A percentile compares a stretch with the other conserved stretches of the same genome.
These are phyloP conservation scores for Xylaria sp. DNA, from an alignment of 2,329 filamentous ascomycete genomes.

Conservation along the genomic window DNA sequence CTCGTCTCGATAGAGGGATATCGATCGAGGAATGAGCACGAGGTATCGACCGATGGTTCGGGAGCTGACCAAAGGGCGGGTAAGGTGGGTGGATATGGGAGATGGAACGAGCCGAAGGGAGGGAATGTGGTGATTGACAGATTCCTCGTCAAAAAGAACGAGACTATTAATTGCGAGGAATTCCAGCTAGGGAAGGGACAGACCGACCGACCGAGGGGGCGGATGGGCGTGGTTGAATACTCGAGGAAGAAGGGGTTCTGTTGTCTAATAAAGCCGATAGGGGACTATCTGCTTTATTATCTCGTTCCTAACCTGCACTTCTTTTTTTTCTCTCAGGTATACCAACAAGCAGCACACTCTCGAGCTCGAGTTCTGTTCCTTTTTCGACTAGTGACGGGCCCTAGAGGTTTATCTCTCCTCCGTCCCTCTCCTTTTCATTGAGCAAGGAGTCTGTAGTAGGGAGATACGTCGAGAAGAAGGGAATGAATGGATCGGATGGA, in stretches of 20 bases:
- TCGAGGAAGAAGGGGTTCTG: constrained; percentile 45
- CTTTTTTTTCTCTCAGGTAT: constrained; percentile 30
- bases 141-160: constrained; percentile 45
- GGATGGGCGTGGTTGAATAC: constrained; percentile 35
- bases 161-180: constrained; percentile 47
- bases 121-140: constrained; percentile 45
- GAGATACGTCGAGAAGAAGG: constrained; percentile 55
- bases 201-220: constrained; percentile 6
- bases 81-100: constrained; percentile 26
- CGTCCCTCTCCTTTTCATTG: constrained; percentile 49
- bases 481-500: constrained; percentile 65
- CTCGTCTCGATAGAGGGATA: constrained; percentile 41
- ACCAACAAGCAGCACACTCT: constrained; percentile 38
- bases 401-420: constrained; percentile 49
- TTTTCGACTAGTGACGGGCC: constrained; percentile 44
- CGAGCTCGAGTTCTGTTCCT: constrained; percentile 42
- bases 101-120: constrained; percentile 41
- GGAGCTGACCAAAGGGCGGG: constrained; percentile 35
- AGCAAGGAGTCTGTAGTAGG: constrained; percentile 58
- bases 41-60: constrained; percentile 34
- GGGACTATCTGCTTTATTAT: constrained; percentile 39
- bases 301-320: constrained; percentile 35
- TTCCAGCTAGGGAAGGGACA: constrained; percentile 46
- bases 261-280: constrained; percentile 46
- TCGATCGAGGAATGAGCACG: constrained; percentile 48